These are phyloP conservation scores for Xylariaceae sp. DNA, from an alignment of 2,329 filamentous ascomycete genomes.

Conservation along the genomic window DNA sequence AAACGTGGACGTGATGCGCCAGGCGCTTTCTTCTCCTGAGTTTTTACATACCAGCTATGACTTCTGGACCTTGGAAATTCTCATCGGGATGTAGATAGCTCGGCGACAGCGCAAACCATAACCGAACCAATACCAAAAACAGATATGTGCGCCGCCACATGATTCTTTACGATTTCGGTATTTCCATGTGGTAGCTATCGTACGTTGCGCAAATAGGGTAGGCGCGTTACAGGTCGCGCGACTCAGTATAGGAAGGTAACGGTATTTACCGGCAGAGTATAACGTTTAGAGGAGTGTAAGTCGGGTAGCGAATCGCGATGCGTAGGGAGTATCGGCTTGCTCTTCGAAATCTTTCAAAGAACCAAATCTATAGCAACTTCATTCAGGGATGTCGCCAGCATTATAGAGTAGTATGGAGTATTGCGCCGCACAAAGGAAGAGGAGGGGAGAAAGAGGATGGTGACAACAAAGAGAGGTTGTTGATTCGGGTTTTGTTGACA, in stretches of 20 bases:
- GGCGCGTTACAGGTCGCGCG: too few relatives aligned
- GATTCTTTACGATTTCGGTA: slow-evolving; percentile 17
- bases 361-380: too few relatives aligned
- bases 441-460: neutral
- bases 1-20: slow-evolving; percentile 2
- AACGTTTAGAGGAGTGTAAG: too few relatives aligned
- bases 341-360: too few relatives aligned
- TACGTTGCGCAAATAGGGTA: slow-evolving; percentile 13
- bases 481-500: slow-evolving; percentile 10
- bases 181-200: slow-evolving; percentile 13
- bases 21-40: too few relatives aligned
- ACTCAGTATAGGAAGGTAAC: too few relatives aligned
- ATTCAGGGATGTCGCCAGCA: too few relatives aligned
- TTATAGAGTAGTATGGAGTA: neutral
- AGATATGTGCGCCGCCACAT: slow-evolving; percentile 95
- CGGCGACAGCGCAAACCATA: slow-evolving; percentile 90
- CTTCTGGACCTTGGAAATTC: slow-evolving; percentile 97
- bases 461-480: neutral
- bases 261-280: too few relatives aligned
- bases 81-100: slow-evolving; percentile 98
- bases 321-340: too few relatives aligned
- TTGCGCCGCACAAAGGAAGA: too few relatives aligned
- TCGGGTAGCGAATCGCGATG: too few relatives aligned
- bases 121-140: slow-evolving; percentile 75
- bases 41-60: slow-evolving; percentile 75